Evolutionary conservation across 2,329 filamentous ascomycete genomes (phyloP).

Genomic region (Rutstroemia sp.): DNA sequence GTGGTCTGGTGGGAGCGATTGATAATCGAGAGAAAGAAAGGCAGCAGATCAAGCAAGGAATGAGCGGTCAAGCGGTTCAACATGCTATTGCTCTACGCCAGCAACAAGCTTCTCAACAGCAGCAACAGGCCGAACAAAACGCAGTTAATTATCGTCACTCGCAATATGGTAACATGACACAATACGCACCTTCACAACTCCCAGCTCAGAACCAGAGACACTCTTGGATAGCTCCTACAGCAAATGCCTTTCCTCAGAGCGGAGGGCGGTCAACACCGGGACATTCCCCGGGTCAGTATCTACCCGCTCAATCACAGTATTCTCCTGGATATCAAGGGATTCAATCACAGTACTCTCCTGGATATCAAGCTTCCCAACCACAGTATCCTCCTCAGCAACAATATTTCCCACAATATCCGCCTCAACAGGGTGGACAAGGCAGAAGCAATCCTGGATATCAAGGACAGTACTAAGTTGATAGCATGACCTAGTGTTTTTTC

Average conservation of each 20-base stretch:
- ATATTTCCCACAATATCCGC: slow-evolving; percentile 14
- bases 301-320: background rate
- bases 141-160: slow-evolving; percentile 17
- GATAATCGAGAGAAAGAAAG: slow-evolving; percentile 74
- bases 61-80: slow-evolving; percentile 64
- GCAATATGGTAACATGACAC: slow-evolving; percentile 20
- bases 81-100: slow-evolving; percentile 65
- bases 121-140: slow-evolving; percentile 18
- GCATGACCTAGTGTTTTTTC: background rate
- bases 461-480: slow-evolving; percentile 9
- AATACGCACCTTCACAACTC: slow-evolving; percentile 20
- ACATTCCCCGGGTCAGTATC: background rate
- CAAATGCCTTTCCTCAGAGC: slow-evolving; percentile 29
- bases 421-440: slow-evolving; percentile 14
- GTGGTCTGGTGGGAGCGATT: slow-evolving; percentile 71
- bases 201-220: slow-evolving; percentile 26
- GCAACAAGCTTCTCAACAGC: slow-evolving; percentile 36
- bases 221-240: slow-evolving; percentile 26
- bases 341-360: slow-evolving; percentile 1
- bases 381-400: slow-evolving; percentile 14
- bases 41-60: slow-evolving; percentile 59
- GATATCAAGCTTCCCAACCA: slow-evolving; percentile 12
- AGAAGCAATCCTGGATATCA: slow-evolving; percentile 14
- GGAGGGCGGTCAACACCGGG: slow-evolving; percentile 29
- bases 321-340: slow-evolving; percentile 1